Evolutionary conservation across 179 eudicot genomes (phyloP), one percentile per base, ranked within the genome.

Genomic region (Dionaea muscipula): DNA sequence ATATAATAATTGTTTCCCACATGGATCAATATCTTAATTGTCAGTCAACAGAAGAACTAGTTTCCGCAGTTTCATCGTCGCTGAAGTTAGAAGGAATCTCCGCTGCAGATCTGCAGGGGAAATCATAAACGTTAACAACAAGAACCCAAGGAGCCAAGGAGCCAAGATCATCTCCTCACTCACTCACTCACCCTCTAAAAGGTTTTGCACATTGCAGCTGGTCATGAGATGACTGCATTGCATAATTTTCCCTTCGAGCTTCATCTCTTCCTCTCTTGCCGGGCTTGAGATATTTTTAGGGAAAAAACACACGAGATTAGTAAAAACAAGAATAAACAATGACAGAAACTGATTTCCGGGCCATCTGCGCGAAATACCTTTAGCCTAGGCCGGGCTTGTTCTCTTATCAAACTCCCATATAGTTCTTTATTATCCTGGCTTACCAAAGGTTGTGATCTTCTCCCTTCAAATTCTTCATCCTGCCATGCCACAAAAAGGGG

Each of bases 11-110:
- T n/a, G n/a, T n/a, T n/a, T n/a, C n/a, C n/a, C n/a, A n/a, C n/a
- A n/a, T n/a, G n/a, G n/a, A n/a, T n/a, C n/a, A n/a, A n/a, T n/a
- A n/a, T n/a, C n/a, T n/a, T n/a, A n/a, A 31, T 31, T 31, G 35
- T 77, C 59, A 79, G 27, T 81, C 93, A 53, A 64, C 72, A 1
- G 95, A 86, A 49, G 94, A 80, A 75, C 84, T 67, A 2, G 94
- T 84, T 64, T 70, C 87, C 39, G 76, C 89, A 49, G 84, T 81
- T 73, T 90, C 95, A 60, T 84, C 96, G 63, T 87, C 96, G 19
- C 95, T 84, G 59, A 80, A 84, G 57, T 88, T 83, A 37, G 95
- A 72, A 48, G 95, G 85, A 60, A 73, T 48, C 57, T 84, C 86
- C 21, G 58, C 33, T 22, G 67, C 71, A 36, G 80, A 64, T 63